Percentiles rank a stretch among this genome's conserved stretches.
Conservation (phyloP, 2,329 filamentous ascomycete species). For the Sporothrix schenckii region DNA sequence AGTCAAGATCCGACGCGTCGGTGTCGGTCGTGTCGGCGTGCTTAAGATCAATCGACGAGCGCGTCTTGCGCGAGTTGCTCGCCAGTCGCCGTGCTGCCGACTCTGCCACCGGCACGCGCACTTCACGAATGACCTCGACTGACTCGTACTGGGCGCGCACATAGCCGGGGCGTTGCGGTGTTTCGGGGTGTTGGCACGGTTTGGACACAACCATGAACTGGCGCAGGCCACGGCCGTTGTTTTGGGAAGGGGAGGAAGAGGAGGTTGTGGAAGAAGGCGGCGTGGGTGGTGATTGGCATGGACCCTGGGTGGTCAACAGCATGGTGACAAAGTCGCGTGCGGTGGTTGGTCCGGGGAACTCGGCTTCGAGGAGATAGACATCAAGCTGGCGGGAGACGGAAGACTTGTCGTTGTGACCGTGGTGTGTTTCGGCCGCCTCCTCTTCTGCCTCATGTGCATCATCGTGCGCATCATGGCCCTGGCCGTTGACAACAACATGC, state of each 20-base stretch:
- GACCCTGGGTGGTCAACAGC: slow-evolving; percentile 52
- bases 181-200: slow-evolving; percentile 76
- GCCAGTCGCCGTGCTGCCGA: slow-evolving; percentile 34
- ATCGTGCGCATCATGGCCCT: not conserved
- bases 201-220: slow-evolving; percentile 88
- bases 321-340: slow-evolving; percentile 86
- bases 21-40: slow-evolving; percentile 38
- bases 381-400: not conserved
- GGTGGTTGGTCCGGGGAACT: slow-evolving; percentile 86
- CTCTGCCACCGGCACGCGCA: slow-evolving; percentile 54
- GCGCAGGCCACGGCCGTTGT: slow-evolving; percentile 55
- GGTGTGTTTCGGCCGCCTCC: slow-evolving; percentile 49
- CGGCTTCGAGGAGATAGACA: slow-evolving; percentile 82
- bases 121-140: slow-evolving; percentile 85
- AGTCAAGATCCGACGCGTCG: slow-evolving; percentile 42
- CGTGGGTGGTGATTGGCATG: not conserved
- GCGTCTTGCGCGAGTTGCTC: slow-evolving; percentile 44
- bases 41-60: slow-evolving; percentile 51
- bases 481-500: slow-evolving; percentile 57
- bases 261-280: slow-evolving; percentile 26
- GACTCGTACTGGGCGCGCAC: slow-evolving; percentile 88
- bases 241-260: slow-evolving; percentile 28
- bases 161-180: slow-evolving; percentile 69
- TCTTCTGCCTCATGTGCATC: not conserved
- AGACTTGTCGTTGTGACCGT: not conserved